Percentiles rank a stretch among this genome's conserved stretches.
These are phyloP conservation scores for Cercospora zeae-maydis DNA, from an alignment of 2,329 filamentous ascomycete genomes.

Conservation along the genomic window DNA sequence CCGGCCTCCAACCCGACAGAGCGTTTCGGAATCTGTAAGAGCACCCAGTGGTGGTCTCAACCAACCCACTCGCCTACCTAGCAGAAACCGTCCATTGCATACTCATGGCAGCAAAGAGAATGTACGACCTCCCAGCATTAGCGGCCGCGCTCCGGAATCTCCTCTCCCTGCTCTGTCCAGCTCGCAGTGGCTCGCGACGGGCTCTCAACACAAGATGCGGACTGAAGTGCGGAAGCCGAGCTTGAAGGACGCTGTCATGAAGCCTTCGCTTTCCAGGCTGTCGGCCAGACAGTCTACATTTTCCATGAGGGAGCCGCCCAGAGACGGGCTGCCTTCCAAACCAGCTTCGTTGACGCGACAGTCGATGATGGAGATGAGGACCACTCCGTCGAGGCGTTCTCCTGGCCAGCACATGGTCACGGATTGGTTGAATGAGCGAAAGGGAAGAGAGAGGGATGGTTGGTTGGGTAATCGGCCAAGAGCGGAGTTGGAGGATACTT, in stretches of 20 bases:
- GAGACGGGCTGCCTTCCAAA: background rate
- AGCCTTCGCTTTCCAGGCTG: constrained; percentile 2
- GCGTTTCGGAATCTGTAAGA: background rate
- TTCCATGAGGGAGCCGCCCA: background rate
- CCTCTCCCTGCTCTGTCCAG: constrained; percentile 29
- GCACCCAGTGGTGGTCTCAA: background rate
- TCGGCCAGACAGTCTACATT: background rate
- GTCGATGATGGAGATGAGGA: constrained; percentile 8
- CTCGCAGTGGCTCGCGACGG: constrained; percentile 34
- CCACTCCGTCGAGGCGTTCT: constrained; percentile 8
- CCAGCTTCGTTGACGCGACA: background rate
- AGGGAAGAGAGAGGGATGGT: constrained; percentile 17
- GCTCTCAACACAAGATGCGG: constrained; percentile 12
- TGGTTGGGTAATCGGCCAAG: background rate
- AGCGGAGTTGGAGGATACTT: constrained; percentile 9
- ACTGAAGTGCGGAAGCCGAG: constrained; percentile 9
- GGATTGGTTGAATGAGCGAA: constrained; percentile 31
- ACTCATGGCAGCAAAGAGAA: constrained; percentile 7
- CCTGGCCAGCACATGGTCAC: constrained; percentile 33
- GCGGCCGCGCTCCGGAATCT: constrained; percentile 7
- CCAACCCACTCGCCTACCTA: constrained; percentile 7
- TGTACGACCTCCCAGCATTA: background rate
- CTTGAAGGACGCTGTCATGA: constrained; percentile 12
- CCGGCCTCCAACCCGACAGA: background rate
- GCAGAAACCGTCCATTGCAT: background rate